These are phyloP conservation scores for Telopea speciosissima DNA, from an alignment of 177 flowering plant genomes.

Conservation along the genomic window DNA sequence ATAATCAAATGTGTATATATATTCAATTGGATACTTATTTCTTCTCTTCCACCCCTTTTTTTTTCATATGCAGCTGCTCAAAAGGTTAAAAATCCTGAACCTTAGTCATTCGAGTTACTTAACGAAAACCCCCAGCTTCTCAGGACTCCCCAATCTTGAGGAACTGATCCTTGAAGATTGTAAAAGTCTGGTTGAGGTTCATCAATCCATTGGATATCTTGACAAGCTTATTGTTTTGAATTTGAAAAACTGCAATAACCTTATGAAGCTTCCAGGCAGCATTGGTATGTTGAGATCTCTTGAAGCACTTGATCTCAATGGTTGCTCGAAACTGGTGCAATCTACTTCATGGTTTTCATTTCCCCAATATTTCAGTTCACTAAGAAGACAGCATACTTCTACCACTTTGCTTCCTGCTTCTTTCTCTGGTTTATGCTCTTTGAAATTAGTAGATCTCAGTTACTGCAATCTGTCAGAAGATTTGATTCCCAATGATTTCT, in stretches of 20 bases:
- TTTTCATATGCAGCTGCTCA: background rate
- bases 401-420: too few species aligned
- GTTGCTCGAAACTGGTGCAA: background rate
- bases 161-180: background rate
- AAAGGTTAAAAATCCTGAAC: background rate
- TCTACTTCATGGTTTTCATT: too few species aligned
- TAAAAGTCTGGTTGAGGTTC: background rate
- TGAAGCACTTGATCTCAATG: background rate
- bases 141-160: background rate
- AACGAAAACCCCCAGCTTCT: background rate
- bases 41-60: background rate
- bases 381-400: too few species aligned
- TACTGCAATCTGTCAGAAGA: background rate
- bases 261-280: background rate
- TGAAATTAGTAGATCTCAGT: background rate
- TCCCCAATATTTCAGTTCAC: too few species aligned
- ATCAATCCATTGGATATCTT: background rate
- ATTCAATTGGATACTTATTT: background rate
- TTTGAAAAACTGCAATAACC: background rate
- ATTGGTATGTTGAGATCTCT: background rate
- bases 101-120: background rate
- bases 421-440: too few species aligned
- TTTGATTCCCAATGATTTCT: background rate
- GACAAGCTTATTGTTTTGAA: background rate
- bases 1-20: too few species aligned